Percentiles rank a stretch among this genome's conserved stretches.
Conservation (phyloP, 805 yeast species). For the Pichia rugopelliculosa region DNA sequence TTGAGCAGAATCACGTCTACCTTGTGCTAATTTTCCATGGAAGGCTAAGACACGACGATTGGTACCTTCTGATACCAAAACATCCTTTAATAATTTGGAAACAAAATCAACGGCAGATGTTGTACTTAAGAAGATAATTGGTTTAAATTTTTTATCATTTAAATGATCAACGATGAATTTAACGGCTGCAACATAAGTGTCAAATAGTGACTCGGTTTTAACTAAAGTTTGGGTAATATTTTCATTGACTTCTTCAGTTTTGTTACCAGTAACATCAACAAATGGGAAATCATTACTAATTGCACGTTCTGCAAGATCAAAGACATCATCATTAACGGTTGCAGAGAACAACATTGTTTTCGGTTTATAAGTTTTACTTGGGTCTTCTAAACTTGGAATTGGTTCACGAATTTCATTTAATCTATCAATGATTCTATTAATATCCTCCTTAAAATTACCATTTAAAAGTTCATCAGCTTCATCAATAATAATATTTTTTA, state of each 20-base stretch:
- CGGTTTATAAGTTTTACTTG: conserved; percentile 27
- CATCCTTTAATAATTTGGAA: conserved; percentile 32
- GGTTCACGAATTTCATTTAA: conserved; percentile 29
- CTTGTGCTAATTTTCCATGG: conserved; percentile 73
- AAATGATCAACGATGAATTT: conserved; percentile 37
- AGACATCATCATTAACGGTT: conserved; percentile 67
- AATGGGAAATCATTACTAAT: conserved; percentile 47
- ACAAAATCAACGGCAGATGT: conserved; percentile 58
- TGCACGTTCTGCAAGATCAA: conserved; percentile 51
- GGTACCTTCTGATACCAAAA: conserved; percentile 14
- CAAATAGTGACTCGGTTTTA: conserved; percentile 45
- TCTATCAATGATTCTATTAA: conserved; percentile 47
- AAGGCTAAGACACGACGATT: conserved; percentile 25
- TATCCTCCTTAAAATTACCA: conserved; percentile 66
- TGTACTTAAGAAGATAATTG: conserved; percentile 78
- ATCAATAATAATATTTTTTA: conserved; percentile 69
- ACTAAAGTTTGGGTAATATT: conserved; percentile 64
- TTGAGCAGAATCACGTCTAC: conserved; percentile 39
- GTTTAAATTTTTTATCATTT: conserved; percentile 47
- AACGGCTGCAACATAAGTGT: conserved; percentile 50
- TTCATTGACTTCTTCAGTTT: conserved; percentile 54
- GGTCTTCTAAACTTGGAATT: conserved; percentile 15
- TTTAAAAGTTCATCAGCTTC: conserved; percentile 88
- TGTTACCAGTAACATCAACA: conserved; percentile 68
- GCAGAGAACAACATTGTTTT: conserved; percentile 83